Conservation (phyloP, 768 basidiomycete genomes). For the Hericium rajendrae region DNA sequence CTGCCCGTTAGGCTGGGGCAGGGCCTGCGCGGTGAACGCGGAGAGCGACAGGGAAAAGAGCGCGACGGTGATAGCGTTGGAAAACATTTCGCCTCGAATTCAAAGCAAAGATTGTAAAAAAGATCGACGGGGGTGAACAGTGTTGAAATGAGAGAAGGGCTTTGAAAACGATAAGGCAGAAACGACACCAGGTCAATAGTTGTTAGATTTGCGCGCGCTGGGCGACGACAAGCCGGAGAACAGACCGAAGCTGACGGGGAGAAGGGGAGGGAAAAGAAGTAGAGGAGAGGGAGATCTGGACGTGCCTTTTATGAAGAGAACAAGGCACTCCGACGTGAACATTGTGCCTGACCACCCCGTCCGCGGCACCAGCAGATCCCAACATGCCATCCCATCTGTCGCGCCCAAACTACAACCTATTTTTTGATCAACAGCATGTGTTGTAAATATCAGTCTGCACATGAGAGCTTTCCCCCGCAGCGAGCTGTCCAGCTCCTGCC, state of each 20-base stretch:
- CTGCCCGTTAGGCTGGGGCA: neutral
- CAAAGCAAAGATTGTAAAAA: neutral
- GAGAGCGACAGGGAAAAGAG: neutral
- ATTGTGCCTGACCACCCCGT: too few relatives aligned
- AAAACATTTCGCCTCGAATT: neutral
- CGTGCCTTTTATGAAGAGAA: too few relatives aligned
- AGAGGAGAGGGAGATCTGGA: too few relatives aligned
- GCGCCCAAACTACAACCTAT: too few relatives aligned
- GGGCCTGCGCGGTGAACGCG: neutral
- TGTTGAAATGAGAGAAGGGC: neutral
- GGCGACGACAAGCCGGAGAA: neutral
- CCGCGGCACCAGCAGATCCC: too few relatives aligned
- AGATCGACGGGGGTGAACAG: neutral
- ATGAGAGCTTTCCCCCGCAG: too few relatives aligned
- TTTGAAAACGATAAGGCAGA: neutral
- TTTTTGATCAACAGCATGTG: too few relatives aligned
- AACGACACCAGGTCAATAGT: constrained; percentile 1
- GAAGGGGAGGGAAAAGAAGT: neutral
- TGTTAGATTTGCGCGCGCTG: neutral
- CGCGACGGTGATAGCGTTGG: neutral
- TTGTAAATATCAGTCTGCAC: too few relatives aligned
- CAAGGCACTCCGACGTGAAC: too few relatives aligned
- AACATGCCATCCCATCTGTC: too few relatives aligned
- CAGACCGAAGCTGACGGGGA: neutral
- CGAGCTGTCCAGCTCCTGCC: too few relatives aligned